Evolutionary conservation across 2,329 filamentous ascomycete species (phyloP), one percentile per base, ranked within the genome.

Genomic region (Penicillium oxalicum): DNA sequence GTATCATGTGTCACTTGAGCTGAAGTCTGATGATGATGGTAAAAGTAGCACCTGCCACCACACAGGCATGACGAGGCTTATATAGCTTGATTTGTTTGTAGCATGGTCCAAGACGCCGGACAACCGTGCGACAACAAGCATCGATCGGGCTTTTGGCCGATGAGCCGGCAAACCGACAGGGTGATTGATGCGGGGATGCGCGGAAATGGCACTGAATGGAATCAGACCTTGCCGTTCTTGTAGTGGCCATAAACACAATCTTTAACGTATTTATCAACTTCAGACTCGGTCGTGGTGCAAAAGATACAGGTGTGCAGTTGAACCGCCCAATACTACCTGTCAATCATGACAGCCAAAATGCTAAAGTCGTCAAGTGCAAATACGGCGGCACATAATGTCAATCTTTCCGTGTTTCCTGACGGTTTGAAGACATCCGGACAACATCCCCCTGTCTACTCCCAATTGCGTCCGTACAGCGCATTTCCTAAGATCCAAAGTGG

Each of bases 401-500:
- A 56, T 25, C 34, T 50, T 2, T 40, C 48, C 26, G 69, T 79
- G 54, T 84, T 83, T 60, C 81, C 80, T 5, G 81, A 83, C 58
- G 80, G 81, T 12, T 72, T 82, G 63, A 82, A 80, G 63, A 84
- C 81, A 18, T 77, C 83, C 0, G 87, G 87, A 38, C 87, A 90
- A 65, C 83, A 86, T 56, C 74, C 79, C 18, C 87, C 87, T 0
- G 64, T 86, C 18, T 83, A 83, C 61, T 74, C 81, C 26, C 68
- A 74, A 13, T 66, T 90, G 9, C 74, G 72, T 44, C 79, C 84
- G 0, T 90, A 87, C 66, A 71, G 75, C 0, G 76, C 77, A 9
- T 90, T 89, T 58, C 86, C 87, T 36, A 79, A 80, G 50, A 70
- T 82, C 49, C 88, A 89, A 61, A 75, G 74, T 0, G 86, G 86